Evolutionary conservation across 768 basidiomycete species (phyloP).

Genomic region (Hericium alpestre): DNA sequence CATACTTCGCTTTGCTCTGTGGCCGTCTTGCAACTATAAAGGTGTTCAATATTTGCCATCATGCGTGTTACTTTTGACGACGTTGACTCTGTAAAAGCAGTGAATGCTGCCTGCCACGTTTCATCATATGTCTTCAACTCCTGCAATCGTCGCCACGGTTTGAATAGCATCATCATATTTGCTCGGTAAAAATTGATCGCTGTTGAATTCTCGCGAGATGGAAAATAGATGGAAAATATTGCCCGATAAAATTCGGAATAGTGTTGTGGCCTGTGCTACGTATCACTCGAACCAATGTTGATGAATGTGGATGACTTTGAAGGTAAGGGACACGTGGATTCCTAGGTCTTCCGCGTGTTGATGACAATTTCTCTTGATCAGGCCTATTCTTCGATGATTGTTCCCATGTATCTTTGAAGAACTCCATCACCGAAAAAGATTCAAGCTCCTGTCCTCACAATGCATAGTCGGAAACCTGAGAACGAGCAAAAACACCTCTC

Average conservation of each 20-base stretch:
- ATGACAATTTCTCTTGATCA: too few species aligned
- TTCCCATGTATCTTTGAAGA: constrained; percentile 10
- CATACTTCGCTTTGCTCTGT: neutral
- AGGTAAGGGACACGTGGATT: too few species aligned
- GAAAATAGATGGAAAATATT: constrained; percentile 26
- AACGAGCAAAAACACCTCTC: neutral
- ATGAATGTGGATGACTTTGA: constrained; percentile 3
- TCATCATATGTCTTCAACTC: constrained; percentile 17
- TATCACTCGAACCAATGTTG: constrained; percentile 12
- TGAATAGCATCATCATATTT: constrained; percentile 24
- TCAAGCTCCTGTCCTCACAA: neutral
- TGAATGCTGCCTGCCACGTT: constrained; percentile 19
- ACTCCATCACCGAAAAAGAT: neutral
- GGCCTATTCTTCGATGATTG: too few species aligned
- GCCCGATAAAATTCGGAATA: constrained; percentile 25
- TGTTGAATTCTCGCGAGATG: constrained; percentile 16
- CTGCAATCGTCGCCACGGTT: constrained; percentile 22
- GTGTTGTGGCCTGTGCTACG: constrained; percentile 22
- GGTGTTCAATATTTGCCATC: constrained; percentile 25
- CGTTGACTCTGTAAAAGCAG: constrained; percentile 4
- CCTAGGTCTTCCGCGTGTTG: too few species aligned
- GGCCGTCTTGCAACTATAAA: constrained; percentile 17
- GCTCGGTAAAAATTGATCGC: constrained; percentile 24
- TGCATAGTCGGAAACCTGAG: neutral
- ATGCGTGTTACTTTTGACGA: neutral